Evolutionary conservation across 1,139 yeast species (phyloP).

Genomic region (Waltiozyma sp.): DNA sequence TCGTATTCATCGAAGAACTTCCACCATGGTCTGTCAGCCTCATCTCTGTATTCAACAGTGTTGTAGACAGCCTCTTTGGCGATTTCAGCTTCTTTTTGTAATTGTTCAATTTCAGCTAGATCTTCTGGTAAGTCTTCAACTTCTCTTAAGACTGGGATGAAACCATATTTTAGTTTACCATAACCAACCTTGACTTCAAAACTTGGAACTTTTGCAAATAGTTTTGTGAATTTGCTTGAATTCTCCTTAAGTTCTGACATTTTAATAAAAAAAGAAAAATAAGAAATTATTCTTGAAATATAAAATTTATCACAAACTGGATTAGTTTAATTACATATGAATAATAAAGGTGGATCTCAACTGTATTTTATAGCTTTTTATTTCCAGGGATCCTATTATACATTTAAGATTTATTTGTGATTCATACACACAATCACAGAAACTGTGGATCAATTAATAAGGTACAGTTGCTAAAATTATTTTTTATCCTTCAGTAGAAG

Average conservation of each 20-base stretch:
- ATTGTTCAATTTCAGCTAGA: background rate
- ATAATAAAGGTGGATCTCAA: no score
- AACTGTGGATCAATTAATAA: no score
- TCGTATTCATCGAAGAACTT: slow-evolving; percentile 54
- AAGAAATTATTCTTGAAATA: no score
- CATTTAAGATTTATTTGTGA: no score
- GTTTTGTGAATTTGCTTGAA: background rate
- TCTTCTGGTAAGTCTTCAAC: slow-evolving; percentile 2
- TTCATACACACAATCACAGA: no score
- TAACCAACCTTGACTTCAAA: background rate
- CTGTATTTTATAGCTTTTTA: no score
- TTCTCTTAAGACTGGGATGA: slow-evolving; percentile 1
- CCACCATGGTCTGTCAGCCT: slow-evolving; percentile 53
- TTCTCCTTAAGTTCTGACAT: background rate
- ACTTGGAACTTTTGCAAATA: background rate
- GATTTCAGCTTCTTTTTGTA: background rate
- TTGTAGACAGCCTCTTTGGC: background rate
- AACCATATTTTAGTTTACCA: background rate
- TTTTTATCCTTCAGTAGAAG: no score
- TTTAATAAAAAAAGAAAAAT: background rate
- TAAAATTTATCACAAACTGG: no score
- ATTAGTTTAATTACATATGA: no score
- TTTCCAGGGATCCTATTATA: no score
- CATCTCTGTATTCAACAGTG: slow-evolving; percentile 27
- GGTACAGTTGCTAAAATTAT: no score